A percentile compares a stretch with the other conserved stretches of the same genome.
These are phyloP conservation scores for Alternaria solani DNA, from an alignment of 2,329 filamentous ascomycete species.

Conservation along the genomic window DNA sequence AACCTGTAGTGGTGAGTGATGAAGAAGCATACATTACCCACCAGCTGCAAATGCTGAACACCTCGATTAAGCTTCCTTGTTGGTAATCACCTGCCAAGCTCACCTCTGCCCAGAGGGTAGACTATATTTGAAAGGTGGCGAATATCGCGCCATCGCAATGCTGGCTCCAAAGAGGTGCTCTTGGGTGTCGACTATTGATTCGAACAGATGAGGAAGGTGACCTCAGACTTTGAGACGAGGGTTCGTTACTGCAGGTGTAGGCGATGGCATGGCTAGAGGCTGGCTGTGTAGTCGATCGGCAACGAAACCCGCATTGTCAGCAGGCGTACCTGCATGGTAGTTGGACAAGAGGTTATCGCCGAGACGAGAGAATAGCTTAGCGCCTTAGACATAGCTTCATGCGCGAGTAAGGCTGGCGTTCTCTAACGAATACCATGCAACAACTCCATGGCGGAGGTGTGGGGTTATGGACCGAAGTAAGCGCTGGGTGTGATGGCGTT, in stretches of 20 bases:
- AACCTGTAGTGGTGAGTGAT: neutral
- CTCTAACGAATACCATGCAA: slow-evolving; percentile 7
- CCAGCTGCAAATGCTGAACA: neutral
- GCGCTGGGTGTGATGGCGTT: slow-evolving; percentile 11
- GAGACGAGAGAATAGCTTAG: neutral
- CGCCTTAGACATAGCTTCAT: neutral
- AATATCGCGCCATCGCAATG: neutral
- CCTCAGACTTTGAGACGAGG: too few species aligned
- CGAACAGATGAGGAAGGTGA: slow-evolving; percentile 9
- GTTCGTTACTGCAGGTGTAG: neutral
- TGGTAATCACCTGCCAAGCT: neutral
- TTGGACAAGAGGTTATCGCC: neutral
- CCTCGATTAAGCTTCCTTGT: neutral
- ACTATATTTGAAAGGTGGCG: neutral
- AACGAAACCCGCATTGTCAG: neutral
- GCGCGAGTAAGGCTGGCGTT: too few species aligned
- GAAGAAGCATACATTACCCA: neutral
- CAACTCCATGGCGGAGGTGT: slow-evolving; percentile 7
- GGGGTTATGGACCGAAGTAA: slow-evolving; percentile 5
- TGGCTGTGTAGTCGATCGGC: neutral
- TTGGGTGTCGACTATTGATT: neutral
- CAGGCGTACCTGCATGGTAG: slow-evolving; percentile 3
- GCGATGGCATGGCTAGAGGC: neutral
- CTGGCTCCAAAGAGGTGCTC: neutral
- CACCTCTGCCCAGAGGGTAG: neutral